Percentiles rank a stretch among this genome's conserved stretches.
Evolutionary conservation across 768 basidiomycete genomes (phyloP).

Genomic region (Mycena rebaudengoi): DNA sequence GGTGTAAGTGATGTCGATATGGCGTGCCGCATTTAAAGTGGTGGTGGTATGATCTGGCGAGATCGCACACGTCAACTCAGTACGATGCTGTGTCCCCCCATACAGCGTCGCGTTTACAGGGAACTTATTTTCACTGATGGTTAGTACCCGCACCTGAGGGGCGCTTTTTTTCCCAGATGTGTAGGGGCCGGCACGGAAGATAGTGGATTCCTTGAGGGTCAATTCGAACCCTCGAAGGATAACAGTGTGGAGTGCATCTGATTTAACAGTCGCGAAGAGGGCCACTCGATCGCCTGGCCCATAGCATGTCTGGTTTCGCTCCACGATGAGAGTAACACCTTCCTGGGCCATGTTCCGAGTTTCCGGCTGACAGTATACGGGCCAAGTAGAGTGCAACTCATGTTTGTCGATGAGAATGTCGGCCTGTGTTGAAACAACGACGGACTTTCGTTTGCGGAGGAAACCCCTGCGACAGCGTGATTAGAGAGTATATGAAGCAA

Average conservation of each 20-base stretch:
- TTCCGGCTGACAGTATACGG: conserved; percentile 84
- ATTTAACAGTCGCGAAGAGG: conserved; percentile 76
- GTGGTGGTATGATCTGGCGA: conserved; percentile 80
- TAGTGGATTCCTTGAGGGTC: conserved; percentile 77
- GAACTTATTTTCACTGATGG: conserved; percentile 75
- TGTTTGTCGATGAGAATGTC: conserved; percentile 91
- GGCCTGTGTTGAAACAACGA: conserved; percentile 71
- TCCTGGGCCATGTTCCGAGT: conserved; percentile 71
- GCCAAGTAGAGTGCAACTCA: conserved; percentile 94
- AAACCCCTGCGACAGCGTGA: conserved; percentile 64
- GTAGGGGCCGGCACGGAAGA: conserved; percentile 72
- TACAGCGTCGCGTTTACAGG: conserved; percentile 79
- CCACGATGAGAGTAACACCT: conserved; percentile 77
- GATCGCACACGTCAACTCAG: conserved; percentile 77
- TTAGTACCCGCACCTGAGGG: conserved; percentile 61
- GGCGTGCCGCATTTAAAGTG: conserved; percentile 81
- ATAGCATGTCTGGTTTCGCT: conserved; percentile 81
- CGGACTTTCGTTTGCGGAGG: conserved; percentile 80
- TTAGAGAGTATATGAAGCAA: not conserved
- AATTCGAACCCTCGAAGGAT: conserved; percentile 88
- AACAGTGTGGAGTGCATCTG: conserved; percentile 71
- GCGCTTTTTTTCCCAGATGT: conserved; percentile 63
- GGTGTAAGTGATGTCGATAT: conserved; percentile 87
- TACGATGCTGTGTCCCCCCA: conserved; percentile 73
- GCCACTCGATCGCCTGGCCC: conserved; percentile 86